These are phyloP conservation scores for Suillus placidus DNA, from an alignment of 768 basidiomycete genomes.

Conservation along the genomic window DNA sequence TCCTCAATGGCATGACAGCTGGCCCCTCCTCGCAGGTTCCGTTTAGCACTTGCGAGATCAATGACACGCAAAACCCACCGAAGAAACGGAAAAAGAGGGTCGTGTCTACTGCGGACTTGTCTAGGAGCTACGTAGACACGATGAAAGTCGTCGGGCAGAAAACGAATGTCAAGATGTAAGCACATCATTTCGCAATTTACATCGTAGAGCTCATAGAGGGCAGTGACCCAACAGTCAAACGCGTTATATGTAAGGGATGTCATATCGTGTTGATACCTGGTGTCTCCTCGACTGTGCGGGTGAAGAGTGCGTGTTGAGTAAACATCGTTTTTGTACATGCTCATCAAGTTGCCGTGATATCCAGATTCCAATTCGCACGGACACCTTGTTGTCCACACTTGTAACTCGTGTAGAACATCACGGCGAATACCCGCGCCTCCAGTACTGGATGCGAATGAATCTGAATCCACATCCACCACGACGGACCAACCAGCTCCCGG, in stretches of 20 bases:
- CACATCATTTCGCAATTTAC: slow-evolving; percentile 11
- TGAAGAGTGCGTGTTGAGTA: slow-evolving; percentile 54
- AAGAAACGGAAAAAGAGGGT: slow-evolving; percentile 32
- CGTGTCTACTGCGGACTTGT: slow-evolving; percentile 50
- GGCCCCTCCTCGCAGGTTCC: slow-evolving; percentile 11
- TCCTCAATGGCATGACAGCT: slow-evolving; percentile 47
- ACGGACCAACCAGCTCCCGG: not conserved
- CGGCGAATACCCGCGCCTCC: slow-evolving; percentile 73
- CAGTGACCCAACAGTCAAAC: slow-evolving; percentile 85
- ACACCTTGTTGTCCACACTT: slow-evolving; percentile 60
- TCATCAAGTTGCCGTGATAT: slow-evolving; percentile 27
- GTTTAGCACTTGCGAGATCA: slow-evolving; percentile 3
- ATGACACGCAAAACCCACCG: slow-evolving; percentile 6
- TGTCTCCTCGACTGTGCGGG: slow-evolving; percentile 60
- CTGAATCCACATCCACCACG: not conserved
- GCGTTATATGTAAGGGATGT: slow-evolving; percentile 75
- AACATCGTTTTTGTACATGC: not conserved
- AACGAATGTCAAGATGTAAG: slow-evolving; percentile 77
- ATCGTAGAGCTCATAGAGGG: not conserved
- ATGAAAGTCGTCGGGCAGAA: slow-evolving; percentile 78
- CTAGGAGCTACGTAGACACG: slow-evolving; percentile 61
- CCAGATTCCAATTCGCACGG: slow-evolving; percentile 51
- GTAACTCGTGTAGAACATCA: slow-evolving; percentile 56
- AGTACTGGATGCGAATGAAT: slow-evolving; percentile 19
- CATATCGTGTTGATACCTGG: slow-evolving; percentile 68